phyloP scores from a whole-genome alignment of 1,284 basidiomycete species.

The Apiotrichum montevideense region DNA sequence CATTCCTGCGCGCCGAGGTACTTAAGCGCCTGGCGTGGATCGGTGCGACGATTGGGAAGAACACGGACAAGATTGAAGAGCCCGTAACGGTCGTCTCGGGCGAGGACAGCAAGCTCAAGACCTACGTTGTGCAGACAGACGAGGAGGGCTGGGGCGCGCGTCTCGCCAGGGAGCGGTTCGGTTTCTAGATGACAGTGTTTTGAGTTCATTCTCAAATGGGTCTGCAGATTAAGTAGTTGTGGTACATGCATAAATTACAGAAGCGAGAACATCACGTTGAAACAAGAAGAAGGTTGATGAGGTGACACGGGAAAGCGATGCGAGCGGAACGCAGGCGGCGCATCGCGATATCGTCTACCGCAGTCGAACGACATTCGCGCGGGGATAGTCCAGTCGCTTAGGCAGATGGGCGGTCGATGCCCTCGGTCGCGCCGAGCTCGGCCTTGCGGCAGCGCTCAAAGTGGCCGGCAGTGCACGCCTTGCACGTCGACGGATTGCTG shows the following conservation, averaged over 20 bases:
- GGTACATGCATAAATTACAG: too few species aligned
- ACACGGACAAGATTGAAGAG: constrained; percentile 14
- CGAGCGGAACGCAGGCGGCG: too few species aligned
- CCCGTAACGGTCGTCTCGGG: constrained; percentile 44
- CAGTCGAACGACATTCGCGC: too few species aligned
- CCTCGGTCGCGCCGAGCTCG: constrained; percentile 33
- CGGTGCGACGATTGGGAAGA: constrained; percentile 52
- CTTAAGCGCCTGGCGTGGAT: constrained; percentile 56
- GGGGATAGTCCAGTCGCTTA: neutral
- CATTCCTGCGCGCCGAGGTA: constrained; percentile 58
- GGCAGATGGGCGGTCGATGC: constrained; percentile 31
- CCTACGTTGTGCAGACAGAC: constrained; percentile 52
- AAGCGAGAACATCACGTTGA: too few species aligned
- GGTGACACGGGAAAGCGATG: too few species aligned
- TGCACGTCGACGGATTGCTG: constrained; percentile 40
- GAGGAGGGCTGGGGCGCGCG: constrained; percentile 48
- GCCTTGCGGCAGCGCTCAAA: constrained; percentile 35
- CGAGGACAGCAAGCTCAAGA: constrained; percentile 38
- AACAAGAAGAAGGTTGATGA: too few species aligned
- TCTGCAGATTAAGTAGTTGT: too few species aligned
- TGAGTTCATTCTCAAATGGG: too few species aligned
- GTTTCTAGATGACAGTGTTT: constrained; percentile 14
- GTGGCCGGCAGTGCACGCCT: constrained; percentile 34
- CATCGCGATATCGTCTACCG: too few species aligned
- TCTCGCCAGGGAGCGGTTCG: constrained; percentile 35